Percentiles rank a stretch among this genome's conserved stretches.
Evolutionary conservation across 78 protist species (phyloP).

Genomic region (Monocercomonoides exilis): DNA sequence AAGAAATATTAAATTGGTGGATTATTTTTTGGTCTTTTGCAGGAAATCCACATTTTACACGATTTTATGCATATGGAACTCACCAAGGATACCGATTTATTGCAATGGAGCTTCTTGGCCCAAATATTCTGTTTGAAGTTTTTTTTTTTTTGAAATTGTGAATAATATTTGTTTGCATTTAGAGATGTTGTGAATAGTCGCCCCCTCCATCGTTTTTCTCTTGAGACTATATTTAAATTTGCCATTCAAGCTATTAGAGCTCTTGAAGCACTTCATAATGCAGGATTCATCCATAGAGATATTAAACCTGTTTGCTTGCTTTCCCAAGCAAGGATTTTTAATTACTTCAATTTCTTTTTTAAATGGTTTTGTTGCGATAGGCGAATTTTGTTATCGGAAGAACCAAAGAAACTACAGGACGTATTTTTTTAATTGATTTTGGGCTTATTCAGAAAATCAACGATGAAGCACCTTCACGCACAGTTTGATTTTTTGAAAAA

Average conservation of each 20-base stretch:
- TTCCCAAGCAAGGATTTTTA: too few relatives aligned
- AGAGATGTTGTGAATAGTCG: not conserved
- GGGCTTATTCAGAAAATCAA: not conserved
- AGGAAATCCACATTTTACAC: not conserved
- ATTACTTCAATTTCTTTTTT: too few relatives aligned
- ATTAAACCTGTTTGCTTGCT: not conserved
- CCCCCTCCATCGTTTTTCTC: not conserved
- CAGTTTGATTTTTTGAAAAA: too few relatives aligned
- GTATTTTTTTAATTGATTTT: not conserved
- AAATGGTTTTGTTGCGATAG: not conserved
- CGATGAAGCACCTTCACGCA: not conserved
- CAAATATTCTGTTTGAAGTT: not conserved
- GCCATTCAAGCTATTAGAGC: not conserved
- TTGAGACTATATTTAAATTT: not conserved
- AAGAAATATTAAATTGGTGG: too few relatives aligned
- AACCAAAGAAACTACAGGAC: not conserved
- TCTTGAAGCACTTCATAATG: not conserved
- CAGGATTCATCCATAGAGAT: not conserved
- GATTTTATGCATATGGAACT: not conserved
- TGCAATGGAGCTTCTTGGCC: not conserved
- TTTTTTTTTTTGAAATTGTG: not conserved
- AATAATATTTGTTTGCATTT: too few relatives aligned
- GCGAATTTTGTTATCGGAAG: not conserved
- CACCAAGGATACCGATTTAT: not conserved
- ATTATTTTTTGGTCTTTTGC: too few relatives aligned